Base-by-base conservation (phyloP, 164 flowering plant species). In the Amborella trichopoda region DNA sequence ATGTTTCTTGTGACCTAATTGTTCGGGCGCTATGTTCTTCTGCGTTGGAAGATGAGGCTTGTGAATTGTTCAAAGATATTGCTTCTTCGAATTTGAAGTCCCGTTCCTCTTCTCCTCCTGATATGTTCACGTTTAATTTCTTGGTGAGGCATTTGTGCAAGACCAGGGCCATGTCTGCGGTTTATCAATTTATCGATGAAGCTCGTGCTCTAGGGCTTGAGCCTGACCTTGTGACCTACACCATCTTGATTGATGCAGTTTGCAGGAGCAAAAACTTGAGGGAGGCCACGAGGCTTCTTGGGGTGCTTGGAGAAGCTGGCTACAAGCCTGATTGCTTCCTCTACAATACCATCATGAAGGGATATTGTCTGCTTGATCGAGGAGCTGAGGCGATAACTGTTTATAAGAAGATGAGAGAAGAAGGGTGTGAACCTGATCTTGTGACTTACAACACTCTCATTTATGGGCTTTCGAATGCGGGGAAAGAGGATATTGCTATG, bases 261-360 rank as follows among this genome's bases (percentile, higher is more conserved):
- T 87, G 95, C 52, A 80, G 70, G 46, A 46, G 73, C 1, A 78
- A 69, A 74, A 82, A 91, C 60, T 63, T 91, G 9, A 55, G 95
- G 1, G 95, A 91, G 67, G 93, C 81, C 0, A 69, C 59, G 1
- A 37, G 83, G 56, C 68, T 91, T 46, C 58, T 82, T 14, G 65
- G 61, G 14, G 69, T 68, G 13, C 65, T 91, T 32, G 51, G 40
- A 4, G 63, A 70, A 25, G 70, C 63, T 1, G 99, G 96, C 27
- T 76, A 75, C 58, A 80, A 82, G 64, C 90, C 90, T 0, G 99
- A 87, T 72, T 69, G 79, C 51, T 91, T 57, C 46, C 61, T 91
- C 38, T 91, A 87, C 55, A 91, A 91, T 39, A 84, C 96, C 3
- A 76, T 91, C 16, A 91, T 91, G 95, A 91, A 87, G 58, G 95